These are phyloP conservation scores for Serendipita sp. DNA, from an alignment of 768 basidiomycete species.

Conservation along the genomic window DNA sequence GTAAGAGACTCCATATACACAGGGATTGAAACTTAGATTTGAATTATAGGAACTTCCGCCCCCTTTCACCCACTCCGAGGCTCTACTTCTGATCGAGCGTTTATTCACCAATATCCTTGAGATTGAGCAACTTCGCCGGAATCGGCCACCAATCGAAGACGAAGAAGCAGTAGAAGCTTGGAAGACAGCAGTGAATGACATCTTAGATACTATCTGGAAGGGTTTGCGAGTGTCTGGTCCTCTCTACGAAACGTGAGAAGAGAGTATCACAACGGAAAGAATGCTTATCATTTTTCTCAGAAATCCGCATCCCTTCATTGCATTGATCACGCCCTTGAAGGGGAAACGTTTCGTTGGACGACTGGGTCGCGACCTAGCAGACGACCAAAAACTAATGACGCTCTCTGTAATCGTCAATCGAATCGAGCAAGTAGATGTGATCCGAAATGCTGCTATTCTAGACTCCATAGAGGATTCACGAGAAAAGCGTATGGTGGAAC, in stretches of 20 bases:
- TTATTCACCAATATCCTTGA: conserved; percentile 73
- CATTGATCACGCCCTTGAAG: conserved; percentile 71
- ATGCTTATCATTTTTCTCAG: conserved; percentile 27
- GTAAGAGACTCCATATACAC: not conserved
- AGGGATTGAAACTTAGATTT: not conserved
- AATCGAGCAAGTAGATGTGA: conserved; percentile 86
- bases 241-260: conserved; percentile 2
- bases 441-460: conserved; percentile 54
- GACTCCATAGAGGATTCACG: conserved; percentile 47
- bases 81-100: conserved; percentile 61
- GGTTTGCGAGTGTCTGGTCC: conserved; percentile 41
- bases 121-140: conserved; percentile 69
- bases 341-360: conserved; percentile 87
- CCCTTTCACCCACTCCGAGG: conserved; percentile 63
- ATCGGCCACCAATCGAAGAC: conserved; percentile 53
- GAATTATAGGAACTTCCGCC: conserved; percentile 14
- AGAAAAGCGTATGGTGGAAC: conserved; percentile 54
- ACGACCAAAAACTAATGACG: conserved; percentile 66
- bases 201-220: conserved; percentile 63
- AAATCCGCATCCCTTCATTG: conserved; percentile 92
- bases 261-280: conserved; percentile 15
- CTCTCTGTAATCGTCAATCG: conserved; percentile 86
- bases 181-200: conserved; percentile 30
- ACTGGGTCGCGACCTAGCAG: conserved; percentile 65
- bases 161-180: conserved; percentile 19